phyloP scores from a whole-genome alignment of 2,329 filamentous ascomycete species.

The Neospermospora avenae region DNA sequence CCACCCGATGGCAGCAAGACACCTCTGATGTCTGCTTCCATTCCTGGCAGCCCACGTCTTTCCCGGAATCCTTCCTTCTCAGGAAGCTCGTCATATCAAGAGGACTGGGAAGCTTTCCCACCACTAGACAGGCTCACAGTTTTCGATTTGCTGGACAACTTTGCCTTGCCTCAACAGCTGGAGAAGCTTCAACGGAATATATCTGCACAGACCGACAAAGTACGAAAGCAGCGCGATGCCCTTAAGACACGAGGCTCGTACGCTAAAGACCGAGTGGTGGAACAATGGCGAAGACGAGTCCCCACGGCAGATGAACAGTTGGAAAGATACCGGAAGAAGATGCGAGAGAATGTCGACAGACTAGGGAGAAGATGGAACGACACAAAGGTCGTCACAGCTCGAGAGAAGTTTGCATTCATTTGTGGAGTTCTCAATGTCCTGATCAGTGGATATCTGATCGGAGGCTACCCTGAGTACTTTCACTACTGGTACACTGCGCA shows the following conservation, averaged over 20 bases:
- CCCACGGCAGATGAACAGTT: slow-evolving; percentile 89
- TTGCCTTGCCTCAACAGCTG: slow-evolving; percentile 83
- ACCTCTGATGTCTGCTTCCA: slow-evolving; percentile 46
- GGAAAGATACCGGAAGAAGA: slow-evolving; percentile 82
- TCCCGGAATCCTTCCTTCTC: slow-evolving; percentile 81
- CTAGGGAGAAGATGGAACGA: slow-evolving; percentile 85
- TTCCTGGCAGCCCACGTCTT: slow-evolving; percentile 52
- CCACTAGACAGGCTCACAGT: slow-evolving; percentile 87
- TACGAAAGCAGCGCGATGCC: slow-evolving; percentile 77
- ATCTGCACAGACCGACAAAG: slow-evolving; percentile 78
- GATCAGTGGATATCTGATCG: slow-evolving; percentile 90
- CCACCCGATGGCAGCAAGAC: slow-evolving; percentile 48
- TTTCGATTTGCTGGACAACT: slow-evolving; percentile 91
- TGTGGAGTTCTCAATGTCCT: slow-evolving; percentile 97
- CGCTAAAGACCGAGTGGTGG: slow-evolving; percentile 86
- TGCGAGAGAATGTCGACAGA: slow-evolving; percentile 86
- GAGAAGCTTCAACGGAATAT: slow-evolving; percentile 86
- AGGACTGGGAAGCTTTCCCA: slow-evolving; percentile 83
- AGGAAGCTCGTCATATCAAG: slow-evolving; percentile 79
- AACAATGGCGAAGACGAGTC: slow-evolving; percentile 84
- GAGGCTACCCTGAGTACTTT: slow-evolving; percentile 79
- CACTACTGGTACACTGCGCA: slow-evolving; percentile 90
- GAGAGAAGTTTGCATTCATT: slow-evolving; percentile 96
- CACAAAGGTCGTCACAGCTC: slow-evolving; percentile 78
- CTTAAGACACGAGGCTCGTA: slow-evolving; percentile 71